Percentiles rank a stretch among this genome's conserved stretches.
Conservation (phyloP, 1,139 yeast genomes). For the Taiozyma sp. region DNA sequence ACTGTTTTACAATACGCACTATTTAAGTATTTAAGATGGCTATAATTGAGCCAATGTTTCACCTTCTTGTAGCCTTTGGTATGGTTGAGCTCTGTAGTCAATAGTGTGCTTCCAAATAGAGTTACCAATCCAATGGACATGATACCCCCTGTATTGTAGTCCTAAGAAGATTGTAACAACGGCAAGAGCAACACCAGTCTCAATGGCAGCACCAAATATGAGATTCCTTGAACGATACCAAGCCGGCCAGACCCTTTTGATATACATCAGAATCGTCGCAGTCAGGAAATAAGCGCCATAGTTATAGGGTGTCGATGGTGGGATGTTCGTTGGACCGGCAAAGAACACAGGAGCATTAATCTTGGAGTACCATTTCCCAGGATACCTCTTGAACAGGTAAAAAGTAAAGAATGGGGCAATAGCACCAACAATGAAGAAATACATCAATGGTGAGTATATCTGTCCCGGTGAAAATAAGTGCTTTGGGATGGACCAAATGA, state of each 20-base stretch:
- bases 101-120: constrained; percentile 32
- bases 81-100: constrained; percentile 27
- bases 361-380: constrained; percentile 31
- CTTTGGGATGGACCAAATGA: constrained; percentile 47
- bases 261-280: constrained; percentile 31
- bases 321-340: constrained; percentile 37
- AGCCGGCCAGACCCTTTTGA: constrained; percentile 25
- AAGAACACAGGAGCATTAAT: constrained; percentile 35
- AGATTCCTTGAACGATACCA: constrained; percentile 42
- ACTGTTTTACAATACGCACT: neutral
- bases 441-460: constrained; percentile 33
- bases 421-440: constrained; percentile 35
- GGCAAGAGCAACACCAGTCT: constrained; percentile 54
- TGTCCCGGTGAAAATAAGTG: constrained; percentile 39
- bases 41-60: constrained; percentile 20
- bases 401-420: constrained; percentile 30
- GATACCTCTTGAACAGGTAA: constrained; percentile 29
- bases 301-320: constrained; percentile 45
- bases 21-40: neutral
- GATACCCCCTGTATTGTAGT: constrained; percentile 42
- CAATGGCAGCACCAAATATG: constrained; percentile 48
- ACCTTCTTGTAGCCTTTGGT: constrained; percentile 28
- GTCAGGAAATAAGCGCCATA: constrained; percentile 44
- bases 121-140: constrained; percentile 51
- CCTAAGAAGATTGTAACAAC: constrained; percentile 44